Percentiles rank a stretch among this genome's conserved stretches.
These are phyloP conservation scores for Cercis canadensis DNA, from an alignment of 306 rosid genomes.

Conservation along the genomic window DNA sequence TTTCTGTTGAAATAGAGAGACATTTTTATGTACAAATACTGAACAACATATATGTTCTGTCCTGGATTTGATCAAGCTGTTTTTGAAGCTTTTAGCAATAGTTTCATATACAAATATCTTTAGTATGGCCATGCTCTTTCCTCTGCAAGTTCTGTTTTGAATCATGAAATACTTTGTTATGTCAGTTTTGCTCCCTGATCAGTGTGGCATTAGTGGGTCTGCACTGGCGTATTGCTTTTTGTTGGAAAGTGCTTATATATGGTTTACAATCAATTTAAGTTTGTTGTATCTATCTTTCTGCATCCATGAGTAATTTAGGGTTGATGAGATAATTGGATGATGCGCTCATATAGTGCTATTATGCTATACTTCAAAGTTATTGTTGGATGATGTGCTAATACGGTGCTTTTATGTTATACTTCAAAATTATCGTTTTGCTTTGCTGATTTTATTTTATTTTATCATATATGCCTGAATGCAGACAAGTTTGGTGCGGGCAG, in stretches of 20 bases:
- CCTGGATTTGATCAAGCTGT: not conserved
- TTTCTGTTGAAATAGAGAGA: not conserved
- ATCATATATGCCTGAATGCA: constrained; percentile 37
- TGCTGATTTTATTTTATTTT: constrained; percentile 6
- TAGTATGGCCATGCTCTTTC: not conserved
- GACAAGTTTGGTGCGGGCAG: constrained; percentile 92
- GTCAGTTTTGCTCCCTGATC: not conserved
- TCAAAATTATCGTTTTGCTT: constrained; percentile 16
- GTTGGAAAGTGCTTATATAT: not conserved
- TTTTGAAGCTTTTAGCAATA: not conserved
- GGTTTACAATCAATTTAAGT: constrained; percentile 3
- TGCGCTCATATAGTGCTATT: not conserved
- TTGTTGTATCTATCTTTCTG: constrained; percentile 9
- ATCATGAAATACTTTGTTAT: not conserved
- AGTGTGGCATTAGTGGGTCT: not conserved
- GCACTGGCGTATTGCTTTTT: not conserved
- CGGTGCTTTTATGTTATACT: not conserved
- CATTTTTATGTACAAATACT: not conserved
- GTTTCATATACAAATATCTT: not conserved
- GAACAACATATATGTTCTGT: not conserved
- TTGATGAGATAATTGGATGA: not conserved
- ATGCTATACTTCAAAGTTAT: constrained; percentile 3
- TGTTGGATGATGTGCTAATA: not conserved
- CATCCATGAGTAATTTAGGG: not conserved
- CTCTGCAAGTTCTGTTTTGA: not conserved